These are phyloP conservation scores for Xylaria sp. DNA, from an alignment of 2,329 filamentous ascomycete species.

Conservation along the genomic window DNA sequence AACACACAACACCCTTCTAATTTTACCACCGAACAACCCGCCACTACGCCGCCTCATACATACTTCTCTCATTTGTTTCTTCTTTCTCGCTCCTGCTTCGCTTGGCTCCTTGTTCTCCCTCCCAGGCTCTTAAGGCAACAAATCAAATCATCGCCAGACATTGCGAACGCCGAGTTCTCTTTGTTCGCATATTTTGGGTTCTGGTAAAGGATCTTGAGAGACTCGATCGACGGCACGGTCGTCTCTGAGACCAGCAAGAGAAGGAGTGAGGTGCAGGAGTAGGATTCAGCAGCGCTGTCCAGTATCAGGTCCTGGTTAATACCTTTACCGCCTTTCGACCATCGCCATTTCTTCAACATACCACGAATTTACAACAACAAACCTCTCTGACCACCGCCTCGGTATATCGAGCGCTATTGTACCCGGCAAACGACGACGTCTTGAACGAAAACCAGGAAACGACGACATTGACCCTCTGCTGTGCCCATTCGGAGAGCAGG, in stretches of 20 bases:
- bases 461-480: conserved; percentile 6
- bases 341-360: conserved; percentile 42
- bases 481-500: conserved; percentile 17
- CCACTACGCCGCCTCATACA: conserved; percentile 31
- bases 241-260: conserved; percentile 37
- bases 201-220: conserved; percentile 16
- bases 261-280: conserved; percentile 44
- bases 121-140: conserved; percentile 9
- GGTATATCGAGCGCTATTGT: conserved; percentile 8
- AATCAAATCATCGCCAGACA: conserved; percentile 28
- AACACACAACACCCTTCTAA: conserved; percentile 40
- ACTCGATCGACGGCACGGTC: conserved; percentile 25
- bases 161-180: conserved; percentile 17
- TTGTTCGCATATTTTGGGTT: conserved; percentile 17
- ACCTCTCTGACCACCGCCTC: conserved; percentile 24
- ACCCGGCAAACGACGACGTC: conserved; percentile 1
- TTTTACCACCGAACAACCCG: conserved; percentile 40
- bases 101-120: conserved; percentile 6
- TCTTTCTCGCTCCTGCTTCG: conserved; percentile 21
- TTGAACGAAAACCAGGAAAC: conserved; percentile 3
- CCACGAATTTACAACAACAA: conserved; percentile 38
- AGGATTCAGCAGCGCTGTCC: conserved; percentile 67
- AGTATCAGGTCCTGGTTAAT: conserved; percentile 41
- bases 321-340: conserved; percentile 37
- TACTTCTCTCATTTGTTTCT: conserved; percentile 38